Evolutionary conservation across 176 grass and related monocot species (phyloP).

Genomic region (Saccharum officinarum): DNA sequence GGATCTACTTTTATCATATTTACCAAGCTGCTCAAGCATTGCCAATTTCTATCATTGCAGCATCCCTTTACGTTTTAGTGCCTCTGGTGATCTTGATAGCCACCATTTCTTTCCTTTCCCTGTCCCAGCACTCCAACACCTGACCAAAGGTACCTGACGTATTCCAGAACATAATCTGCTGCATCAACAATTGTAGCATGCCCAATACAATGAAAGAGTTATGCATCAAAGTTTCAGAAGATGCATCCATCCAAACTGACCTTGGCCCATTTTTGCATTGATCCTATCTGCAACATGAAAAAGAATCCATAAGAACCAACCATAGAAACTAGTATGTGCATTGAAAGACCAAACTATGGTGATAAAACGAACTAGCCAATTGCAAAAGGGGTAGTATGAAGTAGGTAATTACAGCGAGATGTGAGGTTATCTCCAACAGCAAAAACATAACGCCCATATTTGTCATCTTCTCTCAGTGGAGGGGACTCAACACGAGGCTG

Average conservation of each 20-base stretch:
- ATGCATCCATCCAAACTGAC: conserved; percentile 44
- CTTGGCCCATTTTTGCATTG: conserved; percentile 92
- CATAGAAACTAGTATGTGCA: neutral
- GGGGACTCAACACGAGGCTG: conserved; percentile 49
- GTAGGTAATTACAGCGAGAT: conserved; percentile 73
- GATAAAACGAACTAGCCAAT: neutral
- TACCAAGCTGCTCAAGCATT: conserved; percentile 61
- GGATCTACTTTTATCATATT: conserved; percentile 57
- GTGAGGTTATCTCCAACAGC: conserved; percentile 94
- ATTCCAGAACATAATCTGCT: conserved; percentile 9
- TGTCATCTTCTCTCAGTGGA: conserved; percentile 89
- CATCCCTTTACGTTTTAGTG: conserved; percentile 64
- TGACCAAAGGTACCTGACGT: conserved; percentile 77
- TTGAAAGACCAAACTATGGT: neutral
- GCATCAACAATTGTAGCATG: neutral
- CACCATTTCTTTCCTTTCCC: conserved; percentile 72
- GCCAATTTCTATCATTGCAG: conserved; percentile 81
- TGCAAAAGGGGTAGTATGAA: neutral
- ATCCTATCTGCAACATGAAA: conserved; percentile 64
- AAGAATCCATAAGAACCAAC: neutral
- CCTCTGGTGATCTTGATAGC: conserved; percentile 76
- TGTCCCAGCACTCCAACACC: conserved; percentile 82
- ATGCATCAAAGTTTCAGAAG: neutral
- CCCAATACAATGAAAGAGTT: neutral
- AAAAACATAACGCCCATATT: conserved; percentile 88